Conservation (phyloP, 2,329 filamentous ascomycete species). For the Calonectria honghensis region DNA sequence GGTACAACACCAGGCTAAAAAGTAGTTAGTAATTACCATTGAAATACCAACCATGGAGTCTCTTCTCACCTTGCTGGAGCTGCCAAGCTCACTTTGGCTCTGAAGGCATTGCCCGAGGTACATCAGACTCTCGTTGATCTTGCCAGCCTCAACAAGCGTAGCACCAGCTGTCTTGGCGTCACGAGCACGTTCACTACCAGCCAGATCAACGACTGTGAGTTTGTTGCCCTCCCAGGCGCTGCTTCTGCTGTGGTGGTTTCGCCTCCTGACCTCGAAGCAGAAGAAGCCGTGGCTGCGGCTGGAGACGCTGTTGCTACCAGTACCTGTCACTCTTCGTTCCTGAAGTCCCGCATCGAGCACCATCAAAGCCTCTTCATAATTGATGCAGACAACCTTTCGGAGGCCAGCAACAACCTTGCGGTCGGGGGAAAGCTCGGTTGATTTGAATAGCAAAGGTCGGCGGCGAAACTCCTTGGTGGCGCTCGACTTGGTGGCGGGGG, state of each 20-base stretch:
- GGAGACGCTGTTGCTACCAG: slow-evolving; percentile 93
- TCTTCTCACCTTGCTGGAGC: slow-evolving; percentile 79
- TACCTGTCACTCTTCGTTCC: slow-evolving; percentile 91
- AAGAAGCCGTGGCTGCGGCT: slow-evolving; percentile 98
- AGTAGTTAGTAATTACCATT: slow-evolving; percentile 43
- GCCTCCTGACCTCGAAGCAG: slow-evolving; percentile 94
- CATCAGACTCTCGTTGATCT: slow-evolving; percentile 99
- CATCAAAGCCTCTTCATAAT: slow-evolving; percentile 87
- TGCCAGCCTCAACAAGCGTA: slow-evolving; percentile 94
- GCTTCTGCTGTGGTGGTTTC: slow-evolving; percentile 67
- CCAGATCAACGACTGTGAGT: slow-evolving; percentile 92
- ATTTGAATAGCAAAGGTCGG: slow-evolving; percentile 92
- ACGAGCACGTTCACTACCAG: slow-evolving; percentile 93
- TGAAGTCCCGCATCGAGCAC: slow-evolving; percentile 92
- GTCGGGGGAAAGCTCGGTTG: slow-evolving; percentile 90
- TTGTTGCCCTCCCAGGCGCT: slow-evolving; percentile 84
- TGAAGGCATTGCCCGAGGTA: slow-evolving; percentile 97
- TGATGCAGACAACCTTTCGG: slow-evolving; percentile 91
- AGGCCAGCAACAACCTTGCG: slow-evolving; percentile 96
- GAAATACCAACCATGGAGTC: background rate
- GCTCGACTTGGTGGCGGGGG: slow-evolving; percentile 75
- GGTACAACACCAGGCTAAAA: slow-evolving; percentile 82
- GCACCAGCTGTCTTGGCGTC: slow-evolving; percentile 96
- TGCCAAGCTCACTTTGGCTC: slow-evolving; percentile 89
- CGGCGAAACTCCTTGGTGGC: slow-evolving; percentile 82